Evolutionary conservation across 805 yeast genomes (phyloP).

Genomic region (Phaffomyces thermotolerans): DNA sequence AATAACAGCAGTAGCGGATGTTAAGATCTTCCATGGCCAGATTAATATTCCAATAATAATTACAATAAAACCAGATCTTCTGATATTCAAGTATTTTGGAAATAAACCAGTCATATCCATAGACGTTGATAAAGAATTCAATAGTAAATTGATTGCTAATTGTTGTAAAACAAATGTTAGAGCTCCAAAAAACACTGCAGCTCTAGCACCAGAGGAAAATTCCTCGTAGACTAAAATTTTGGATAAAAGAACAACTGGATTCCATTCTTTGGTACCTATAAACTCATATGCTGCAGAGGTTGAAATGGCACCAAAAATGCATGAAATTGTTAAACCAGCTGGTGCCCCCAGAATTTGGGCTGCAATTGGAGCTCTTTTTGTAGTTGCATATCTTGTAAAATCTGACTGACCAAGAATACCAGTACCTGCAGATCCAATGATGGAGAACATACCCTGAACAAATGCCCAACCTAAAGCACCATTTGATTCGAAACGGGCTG

Average conservation of each 20-base stretch:
- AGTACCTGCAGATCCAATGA: slow-evolving; percentile 22
- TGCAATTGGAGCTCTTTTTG: slow-evolving; percentile 18
- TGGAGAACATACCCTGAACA: slow-evolving; percentile 24
- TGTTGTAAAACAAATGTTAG: slow-evolving; percentile 25
- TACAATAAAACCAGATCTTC: slow-evolving; percentile 18
- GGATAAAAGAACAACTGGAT: slow-evolving; percentile 22
- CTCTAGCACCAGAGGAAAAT: slow-evolving; percentile 23
- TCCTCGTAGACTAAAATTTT: slow-evolving; percentile 14
- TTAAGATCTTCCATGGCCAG: slow-evolving; percentile 35
- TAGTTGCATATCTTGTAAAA: slow-evolving; percentile 26
- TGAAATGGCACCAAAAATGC: slow-evolving; percentile 25
- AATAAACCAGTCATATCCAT: slow-evolving; percentile 31
- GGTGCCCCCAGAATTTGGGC: slow-evolving; percentile 24
- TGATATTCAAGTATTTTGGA: slow-evolving; percentile 30
- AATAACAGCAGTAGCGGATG: slow-evolving; percentile 16
- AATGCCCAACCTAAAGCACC: slow-evolving; percentile 23
- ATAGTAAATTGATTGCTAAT: slow-evolving; percentile 24
- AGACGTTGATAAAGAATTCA: slow-evolving; percentile 20
- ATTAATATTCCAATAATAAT: slow-evolving; percentile 32
- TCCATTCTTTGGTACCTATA: slow-evolving; percentile 25
- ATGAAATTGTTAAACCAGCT: slow-evolving; percentile 24
- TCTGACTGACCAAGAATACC: slow-evolving; percentile 29
- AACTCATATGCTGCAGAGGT: slow-evolving; percentile 25
- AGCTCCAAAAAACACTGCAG: slow-evolving; percentile 26
- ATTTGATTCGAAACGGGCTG: neutral